Conservation (phyloP, 2,329 filamentous ascomycete genomes). For the Salinomyces thailandicus region DNA sequence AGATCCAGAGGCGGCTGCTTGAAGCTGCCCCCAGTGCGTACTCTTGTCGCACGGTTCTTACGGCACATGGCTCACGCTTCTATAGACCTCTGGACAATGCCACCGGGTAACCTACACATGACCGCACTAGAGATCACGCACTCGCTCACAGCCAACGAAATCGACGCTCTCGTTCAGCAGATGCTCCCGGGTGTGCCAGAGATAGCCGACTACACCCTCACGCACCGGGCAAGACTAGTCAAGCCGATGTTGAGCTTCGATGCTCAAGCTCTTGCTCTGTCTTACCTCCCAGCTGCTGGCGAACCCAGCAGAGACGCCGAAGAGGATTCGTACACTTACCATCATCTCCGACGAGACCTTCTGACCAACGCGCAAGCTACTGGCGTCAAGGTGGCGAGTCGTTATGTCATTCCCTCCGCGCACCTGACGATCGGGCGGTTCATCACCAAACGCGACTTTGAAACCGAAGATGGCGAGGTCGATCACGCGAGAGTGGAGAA, state of each 20-base stretch:
- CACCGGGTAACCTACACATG: slow-evolving; percentile 65
- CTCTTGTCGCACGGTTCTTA: not conserved
- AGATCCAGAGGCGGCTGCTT: slow-evolving; percentile 56
- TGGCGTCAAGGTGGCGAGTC: slow-evolving; percentile 60
- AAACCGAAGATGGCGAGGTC: slow-evolving; percentile 30
- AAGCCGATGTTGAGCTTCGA: slow-evolving; percentile 80
- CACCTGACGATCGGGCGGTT: slow-evolving; percentile 84
- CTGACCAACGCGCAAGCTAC: slow-evolving; percentile 51
- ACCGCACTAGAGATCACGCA: slow-evolving; percentile 80
- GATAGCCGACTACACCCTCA: slow-evolving; percentile 56
- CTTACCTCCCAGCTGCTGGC: slow-evolving; percentile 67
- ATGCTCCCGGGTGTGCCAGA: slow-evolving; percentile 47
- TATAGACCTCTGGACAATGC: slow-evolving; percentile 78
- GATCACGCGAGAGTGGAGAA: slow-evolving; percentile 46
- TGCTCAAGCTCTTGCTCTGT: slow-evolving; percentile 72
- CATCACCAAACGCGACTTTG: slow-evolving; percentile 52
- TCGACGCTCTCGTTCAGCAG: slow-evolving; percentile 49
- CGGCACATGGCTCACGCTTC: not conserved
- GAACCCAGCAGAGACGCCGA: slow-evolving; percentile 23
- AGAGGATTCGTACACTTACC: slow-evolving; percentile 69
- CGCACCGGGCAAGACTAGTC: slow-evolving; percentile 62
- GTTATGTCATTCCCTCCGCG: slow-evolving; percentile 81
- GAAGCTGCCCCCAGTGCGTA: slow-evolving; percentile 58
- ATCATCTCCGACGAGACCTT: slow-evolving; percentile 75
- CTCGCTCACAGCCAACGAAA: slow-evolving; percentile 59